phyloP scores from a whole-genome alignment of 1,284 basidiomycete genomes.

The Porogramme epimiltina region DNA sequence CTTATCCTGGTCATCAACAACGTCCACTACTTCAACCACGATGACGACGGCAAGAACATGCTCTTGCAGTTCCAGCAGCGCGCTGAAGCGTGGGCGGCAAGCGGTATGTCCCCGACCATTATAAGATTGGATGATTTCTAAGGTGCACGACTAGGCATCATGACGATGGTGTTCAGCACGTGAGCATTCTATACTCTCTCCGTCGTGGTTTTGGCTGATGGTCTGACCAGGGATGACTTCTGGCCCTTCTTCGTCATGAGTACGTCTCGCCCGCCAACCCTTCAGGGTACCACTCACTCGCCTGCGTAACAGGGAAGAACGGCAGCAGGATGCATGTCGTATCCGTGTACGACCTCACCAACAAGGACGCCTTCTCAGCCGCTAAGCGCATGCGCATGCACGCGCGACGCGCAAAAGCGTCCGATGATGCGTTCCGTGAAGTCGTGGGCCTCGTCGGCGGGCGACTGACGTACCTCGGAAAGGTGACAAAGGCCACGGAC shows the following conservation, averaged over 20 bases:
- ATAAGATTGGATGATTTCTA: neutral
- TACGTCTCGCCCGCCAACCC: slow-evolving; percentile 6
- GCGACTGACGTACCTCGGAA: slow-evolving; percentile 74
- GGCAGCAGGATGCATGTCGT: slow-evolving; percentile 79
- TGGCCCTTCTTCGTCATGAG: slow-evolving; percentile 73
- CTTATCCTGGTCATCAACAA: slow-evolving; percentile 81
- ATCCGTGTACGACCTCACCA: slow-evolving; percentile 72
- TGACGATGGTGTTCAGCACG: slow-evolving; percentile 81
- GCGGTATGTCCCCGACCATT: slow-evolving; percentile 49
- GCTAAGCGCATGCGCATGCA: slow-evolving; percentile 55
- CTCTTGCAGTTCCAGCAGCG: slow-evolving; percentile 83
- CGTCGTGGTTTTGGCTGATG: slow-evolving; percentile 13
- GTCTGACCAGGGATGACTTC: slow-evolving; percentile 65
- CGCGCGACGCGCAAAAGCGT: slow-evolving; percentile 18
- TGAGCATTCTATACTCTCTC: slow-evolving; percentile 36
- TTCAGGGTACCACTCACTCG: too few species aligned
- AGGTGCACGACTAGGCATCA: slow-evolving; percentile 72
- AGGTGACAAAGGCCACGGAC: slow-evolving; percentile 58
- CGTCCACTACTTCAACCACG: slow-evolving; percentile 79
- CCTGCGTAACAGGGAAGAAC: too few species aligned
- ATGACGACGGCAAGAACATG: slow-evolving; percentile 76
- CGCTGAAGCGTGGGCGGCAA: slow-evolving; percentile 83
- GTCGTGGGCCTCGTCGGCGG: slow-evolving; percentile 73
- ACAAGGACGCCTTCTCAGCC: slow-evolving; percentile 64
- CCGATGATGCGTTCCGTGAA: slow-evolving; percentile 43